Percentiles rank a stretch among this genome's conserved stretches.
phyloP scores from a whole-genome alignment of 179 eudicot species.

The Corrigiola litoralis region DNA sequence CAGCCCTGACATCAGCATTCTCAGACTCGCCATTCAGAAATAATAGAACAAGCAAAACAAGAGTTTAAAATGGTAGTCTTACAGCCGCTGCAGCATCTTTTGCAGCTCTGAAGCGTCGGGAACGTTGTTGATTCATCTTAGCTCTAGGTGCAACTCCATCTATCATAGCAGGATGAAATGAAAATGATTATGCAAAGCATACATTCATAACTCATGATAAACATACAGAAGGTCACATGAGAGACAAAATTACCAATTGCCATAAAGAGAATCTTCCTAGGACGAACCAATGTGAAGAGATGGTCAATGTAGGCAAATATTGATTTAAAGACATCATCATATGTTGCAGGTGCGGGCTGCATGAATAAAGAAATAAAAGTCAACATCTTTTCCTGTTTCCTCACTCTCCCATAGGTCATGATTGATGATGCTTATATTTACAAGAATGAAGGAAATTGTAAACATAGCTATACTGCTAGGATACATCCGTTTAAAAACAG shows the following conservation, averaged over 20 bases:
- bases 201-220: not conserved
- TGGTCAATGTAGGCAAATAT: constrained; percentile 96
- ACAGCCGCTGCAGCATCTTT: constrained; percentile 98
- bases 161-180: constrained; percentile 23
- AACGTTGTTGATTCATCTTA: constrained; percentile 98
- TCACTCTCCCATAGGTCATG: not conserved
- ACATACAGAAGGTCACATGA: not conserved
- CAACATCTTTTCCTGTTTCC: constrained; percentile 12
- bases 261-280: constrained; percentile 91
- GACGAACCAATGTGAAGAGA: constrained; percentile 77
- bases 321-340: constrained; percentile 78
- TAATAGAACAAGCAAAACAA: not conserved
- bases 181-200: not conserved
- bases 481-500: not conserved
- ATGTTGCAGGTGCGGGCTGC: constrained; percentile 92
- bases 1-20: constrained; percentile 8
- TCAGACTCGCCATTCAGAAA: not conserved
- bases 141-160: constrained; percentile 99
- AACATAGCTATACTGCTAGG: too few relatives aligned
- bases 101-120: constrained; percentile 97
- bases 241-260: constrained; percentile 66
- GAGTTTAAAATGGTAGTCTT: constrained; percentile 26
- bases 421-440: not conserved
- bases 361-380: constrained; percentile 16
- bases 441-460: not conserved